Evolutionary conservation across 768 basidiomycete species (phyloP).

Genomic region (Tricholoma furcatifolium): DNA sequence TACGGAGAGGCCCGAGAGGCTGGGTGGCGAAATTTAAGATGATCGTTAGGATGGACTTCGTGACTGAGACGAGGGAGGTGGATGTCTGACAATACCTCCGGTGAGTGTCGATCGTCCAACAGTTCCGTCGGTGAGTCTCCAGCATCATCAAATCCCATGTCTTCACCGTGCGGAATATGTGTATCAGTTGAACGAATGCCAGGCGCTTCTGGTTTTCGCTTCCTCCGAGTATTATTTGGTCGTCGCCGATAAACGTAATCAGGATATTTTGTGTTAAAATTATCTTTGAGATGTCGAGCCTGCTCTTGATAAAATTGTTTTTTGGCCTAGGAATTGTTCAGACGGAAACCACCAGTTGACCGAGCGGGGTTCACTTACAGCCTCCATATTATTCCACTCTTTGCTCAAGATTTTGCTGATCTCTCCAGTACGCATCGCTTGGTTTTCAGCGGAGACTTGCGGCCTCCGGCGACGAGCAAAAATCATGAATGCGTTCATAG

Average conservation of each 20-base stretch:
- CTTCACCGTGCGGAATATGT: constrained; percentile 30
- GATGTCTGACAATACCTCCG: constrained; percentile 20
- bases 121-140: constrained; percentile 35
- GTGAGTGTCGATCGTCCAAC: constrained; percentile 27
- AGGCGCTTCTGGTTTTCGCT: constrained; percentile 37
- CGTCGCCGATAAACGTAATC: constrained; percentile 89
- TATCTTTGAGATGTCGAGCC: constrained; percentile 83
- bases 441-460: constrained; percentile 84
- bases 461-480: constrained; percentile 81
- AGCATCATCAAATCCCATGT: constrained; percentile 30
- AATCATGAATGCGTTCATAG: constrained; percentile 96
- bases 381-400: constrained; percentile 81
- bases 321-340: constrained; percentile 46
- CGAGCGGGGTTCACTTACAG: constrained; percentile 44
- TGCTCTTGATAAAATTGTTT: constrained; percentile 89
- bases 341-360: constrained; percentile 4
- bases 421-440: constrained; percentile 87
- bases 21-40: constrained; percentile 24
- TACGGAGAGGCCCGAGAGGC: constrained; percentile 24
- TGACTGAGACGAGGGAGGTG: constrained; percentile 28
- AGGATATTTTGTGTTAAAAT: constrained; percentile 82
- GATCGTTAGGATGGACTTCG: constrained; percentile 24
- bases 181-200: constrained; percentile 28
- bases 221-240: constrained; percentile 82
- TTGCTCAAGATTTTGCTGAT: constrained; percentile 86